Conservation (phyloP, 2,329 filamentous ascomycete species). For the Didymellaceae sp. region DNA sequence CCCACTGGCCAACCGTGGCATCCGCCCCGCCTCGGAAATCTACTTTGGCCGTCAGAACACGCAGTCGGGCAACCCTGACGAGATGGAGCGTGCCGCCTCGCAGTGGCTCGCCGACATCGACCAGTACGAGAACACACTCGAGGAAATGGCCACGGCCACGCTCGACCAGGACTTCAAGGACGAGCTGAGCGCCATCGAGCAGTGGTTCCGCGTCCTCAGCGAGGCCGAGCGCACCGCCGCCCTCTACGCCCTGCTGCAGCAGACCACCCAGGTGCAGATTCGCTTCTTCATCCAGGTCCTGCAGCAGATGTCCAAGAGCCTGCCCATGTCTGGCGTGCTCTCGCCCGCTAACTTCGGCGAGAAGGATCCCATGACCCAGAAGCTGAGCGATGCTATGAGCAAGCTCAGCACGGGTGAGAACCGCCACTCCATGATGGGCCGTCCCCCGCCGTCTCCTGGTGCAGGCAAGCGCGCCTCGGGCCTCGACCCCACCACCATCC, state of each 20-base stretch:
- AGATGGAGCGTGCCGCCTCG: conserved; percentile 93
- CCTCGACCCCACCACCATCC: conserved; percentile 92
- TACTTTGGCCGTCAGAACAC: conserved; percentile 78
- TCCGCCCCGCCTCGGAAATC: conserved; percentile 93
- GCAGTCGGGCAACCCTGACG: conserved; percentile 73
- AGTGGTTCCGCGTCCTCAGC: conserved; percentile 98
- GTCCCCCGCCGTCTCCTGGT: conserved; percentile 74
- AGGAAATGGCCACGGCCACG: conserved; percentile 99
- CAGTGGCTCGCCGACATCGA: conserved; percentile 99
- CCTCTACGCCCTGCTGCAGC: conserved; percentile 91
- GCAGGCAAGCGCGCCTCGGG: conserved; percentile 86
- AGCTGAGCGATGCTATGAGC: conserved; percentile 94
- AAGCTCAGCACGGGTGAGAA: conserved; percentile 88
- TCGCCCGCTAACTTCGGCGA: conserved; percentile 93
- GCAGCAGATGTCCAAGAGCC: conserved; percentile 98
- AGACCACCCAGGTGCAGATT: conserved; percentile 98
- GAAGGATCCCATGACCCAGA: conserved; percentile 97
- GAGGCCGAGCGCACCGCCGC: conserved; percentile 96
- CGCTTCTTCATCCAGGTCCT: conserved; percentile 98
- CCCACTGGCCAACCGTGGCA: conserved; percentile 74
- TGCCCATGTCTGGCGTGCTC: conserved; percentile 94
- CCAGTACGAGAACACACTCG: conserved; percentile 96
- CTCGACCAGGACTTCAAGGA: conserved; percentile 99
- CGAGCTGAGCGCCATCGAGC: conserved; percentile 96
- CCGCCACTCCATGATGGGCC: conserved; percentile 78